A percentile compares a stretch with the other conserved stretches of the same genome.
Conservation (phyloP, 164 flowering plant genomes). For the Hamamelis virginiana region DNA sequence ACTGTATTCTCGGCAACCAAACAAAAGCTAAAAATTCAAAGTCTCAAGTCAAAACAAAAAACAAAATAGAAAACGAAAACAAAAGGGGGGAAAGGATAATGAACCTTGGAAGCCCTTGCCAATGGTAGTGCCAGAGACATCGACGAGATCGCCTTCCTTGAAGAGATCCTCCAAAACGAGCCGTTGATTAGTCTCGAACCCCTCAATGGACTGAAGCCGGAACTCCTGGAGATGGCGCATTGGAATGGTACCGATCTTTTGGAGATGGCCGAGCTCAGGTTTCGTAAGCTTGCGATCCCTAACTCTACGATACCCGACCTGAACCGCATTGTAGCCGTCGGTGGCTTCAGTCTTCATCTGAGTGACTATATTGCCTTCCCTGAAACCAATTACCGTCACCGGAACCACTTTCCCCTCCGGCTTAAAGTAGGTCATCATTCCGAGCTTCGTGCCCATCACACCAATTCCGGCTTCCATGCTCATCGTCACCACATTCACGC, state of each 20-base stretch:
- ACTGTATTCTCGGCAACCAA: too few species aligned
- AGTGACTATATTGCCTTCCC: constrained; percentile 93
- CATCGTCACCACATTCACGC: constrained; percentile 24
- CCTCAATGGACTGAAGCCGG: constrained; percentile 59
- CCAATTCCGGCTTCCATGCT: constrained; percentile 92
- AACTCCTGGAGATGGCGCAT: constrained; percentile 95
- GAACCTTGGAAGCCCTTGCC: constrained; percentile 99
- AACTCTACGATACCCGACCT: constrained; percentile 83
- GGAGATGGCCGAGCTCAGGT: constrained; percentile 85
- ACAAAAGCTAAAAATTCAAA: too few species aligned
- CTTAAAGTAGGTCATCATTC: constrained; percentile 94
- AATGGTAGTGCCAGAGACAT: constrained; percentile 87
- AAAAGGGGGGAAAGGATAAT: not conserved
- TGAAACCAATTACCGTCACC: constrained; percentile 88
- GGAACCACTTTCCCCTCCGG: constrained; percentile 74
- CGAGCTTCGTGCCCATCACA: constrained; percentile 93
- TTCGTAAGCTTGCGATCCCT: constrained; percentile 84
- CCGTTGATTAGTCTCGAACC: constrained; percentile 70
- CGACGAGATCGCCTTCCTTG: constrained; percentile 89
- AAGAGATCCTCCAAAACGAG: constrained; percentile 66
- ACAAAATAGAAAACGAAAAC: too few species aligned
- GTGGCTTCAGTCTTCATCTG: constrained; percentile 84
- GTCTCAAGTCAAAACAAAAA: too few species aligned
- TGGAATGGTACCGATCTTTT: constrained; percentile 78
- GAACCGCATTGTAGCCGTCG: constrained; percentile 91